Conservation (phyloP, 257 asterid species). For the Solanum pinnatisectum region DNA sequence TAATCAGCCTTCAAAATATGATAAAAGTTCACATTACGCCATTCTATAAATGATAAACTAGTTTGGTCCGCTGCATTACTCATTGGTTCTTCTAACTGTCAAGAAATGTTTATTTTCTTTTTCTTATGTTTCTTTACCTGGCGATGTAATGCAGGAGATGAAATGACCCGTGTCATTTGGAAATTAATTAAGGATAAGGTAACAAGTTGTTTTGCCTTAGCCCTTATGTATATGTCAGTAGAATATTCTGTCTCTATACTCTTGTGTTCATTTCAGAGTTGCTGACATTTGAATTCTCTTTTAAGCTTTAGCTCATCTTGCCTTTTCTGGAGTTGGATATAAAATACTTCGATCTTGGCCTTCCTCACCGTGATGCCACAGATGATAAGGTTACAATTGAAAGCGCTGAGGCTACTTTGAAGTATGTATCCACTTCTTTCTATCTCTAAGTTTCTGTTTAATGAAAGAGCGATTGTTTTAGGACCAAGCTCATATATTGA, state of each 20-base stretch:
- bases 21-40: neutral
- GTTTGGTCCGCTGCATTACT: neutral
- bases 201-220: neutral
- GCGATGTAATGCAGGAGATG: conserved; percentile 64
- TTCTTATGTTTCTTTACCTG: conserved; percentile 3
- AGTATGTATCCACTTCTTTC: conserved; percentile 35
- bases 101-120: neutral
- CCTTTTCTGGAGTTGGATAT: conserved; percentile 96
- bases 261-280: neutral
- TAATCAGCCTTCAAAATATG: neutral
- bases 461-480: neutral
- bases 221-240: neutral
- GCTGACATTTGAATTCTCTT: conserved; percentile 4
- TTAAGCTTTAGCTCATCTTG: conserved; percentile 57
- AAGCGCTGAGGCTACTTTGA: conserved; percentile 98
- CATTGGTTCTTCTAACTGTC: neutral
- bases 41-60: neutral
- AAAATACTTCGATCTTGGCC: conserved; percentile 93
- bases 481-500: neutral
- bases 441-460: neutral
- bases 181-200: conserved; percentile 90
- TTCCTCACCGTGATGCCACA: conserved; percentile 89
- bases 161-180: conserved; percentile 99
- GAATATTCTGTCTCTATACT: neutral
- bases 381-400: conserved; percentile 95